phyloP scores from a whole-genome alignment of 345 rosid species.

The Euphorbia pulcherrima region DNA sequence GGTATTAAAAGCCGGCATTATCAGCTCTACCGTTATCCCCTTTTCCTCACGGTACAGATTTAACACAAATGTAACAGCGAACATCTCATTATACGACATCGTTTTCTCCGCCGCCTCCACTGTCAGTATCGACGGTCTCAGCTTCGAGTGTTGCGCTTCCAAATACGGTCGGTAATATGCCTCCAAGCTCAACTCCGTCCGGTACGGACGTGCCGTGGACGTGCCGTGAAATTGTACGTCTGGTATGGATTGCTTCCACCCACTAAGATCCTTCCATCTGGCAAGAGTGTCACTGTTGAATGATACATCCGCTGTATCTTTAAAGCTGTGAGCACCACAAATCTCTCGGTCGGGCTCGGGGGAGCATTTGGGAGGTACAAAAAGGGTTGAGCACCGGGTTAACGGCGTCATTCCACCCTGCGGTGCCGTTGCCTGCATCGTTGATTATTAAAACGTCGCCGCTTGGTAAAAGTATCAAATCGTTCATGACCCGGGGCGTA shows the following conservation, averaged over 20 bases:
- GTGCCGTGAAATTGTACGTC: conserved; percentile 60
- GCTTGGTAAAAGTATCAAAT: conserved; percentile 60
- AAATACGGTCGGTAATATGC: conserved; percentile 69
- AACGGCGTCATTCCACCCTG: conserved; percentile 72
- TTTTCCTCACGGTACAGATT: conserved; percentile 41
- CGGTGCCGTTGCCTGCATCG: conserved; percentile 71
- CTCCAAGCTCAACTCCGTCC: conserved; percentile 76
- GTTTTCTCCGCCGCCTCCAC: conserved; percentile 41
- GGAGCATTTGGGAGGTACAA: conserved; percentile 32
- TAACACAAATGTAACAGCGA: conserved; percentile 41
- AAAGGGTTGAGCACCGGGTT: conserved; percentile 21
- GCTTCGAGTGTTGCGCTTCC: conserved; percentile 27
- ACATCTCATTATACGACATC: conserved; percentile 32
- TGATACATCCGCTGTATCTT: conserved; percentile 71
- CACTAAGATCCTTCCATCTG: conserved; percentile 74
- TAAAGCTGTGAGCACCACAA: conserved; percentile 46
- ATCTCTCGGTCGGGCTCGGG: conserved; percentile 35
- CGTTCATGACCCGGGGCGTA: conserved; percentile 64
- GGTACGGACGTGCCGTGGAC: conserved; percentile 52
- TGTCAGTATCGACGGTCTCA: conserved; percentile 56
- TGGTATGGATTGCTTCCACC: conserved; percentile 88
- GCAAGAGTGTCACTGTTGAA: conserved; percentile 56
- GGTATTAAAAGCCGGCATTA: conserved; percentile 62
- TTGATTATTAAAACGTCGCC: conserved; percentile 63
- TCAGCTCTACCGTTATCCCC: conserved; percentile 36